Evolutionary conservation across 2,329 filamentous ascomycete genomes (phyloP).

Genomic region (Teratosphaeria destructans): DNA sequence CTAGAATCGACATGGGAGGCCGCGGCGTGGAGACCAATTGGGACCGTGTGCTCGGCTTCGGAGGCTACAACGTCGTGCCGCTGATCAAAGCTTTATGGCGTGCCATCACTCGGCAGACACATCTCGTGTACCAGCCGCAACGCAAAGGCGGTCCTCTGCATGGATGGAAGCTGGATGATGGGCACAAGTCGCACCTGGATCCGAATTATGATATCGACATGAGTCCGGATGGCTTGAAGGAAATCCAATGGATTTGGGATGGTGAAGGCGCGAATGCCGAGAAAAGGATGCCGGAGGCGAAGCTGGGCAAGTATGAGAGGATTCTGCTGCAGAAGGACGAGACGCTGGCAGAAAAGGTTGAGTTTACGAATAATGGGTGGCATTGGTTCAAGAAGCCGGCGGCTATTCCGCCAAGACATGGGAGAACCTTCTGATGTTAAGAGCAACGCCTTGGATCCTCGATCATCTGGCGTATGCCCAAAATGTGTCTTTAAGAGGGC

Average conservation of each 20-base stretch:
- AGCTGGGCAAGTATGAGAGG: constrained; percentile 10
- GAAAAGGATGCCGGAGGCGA: constrained; percentile 16
- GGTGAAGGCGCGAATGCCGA: constrained; percentile 6
- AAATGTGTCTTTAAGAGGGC: no score
- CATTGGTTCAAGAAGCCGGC: constrained; percentile 2
- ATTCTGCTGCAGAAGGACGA: constrained; percentile 8
- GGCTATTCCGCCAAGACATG: constrained; percentile 1
- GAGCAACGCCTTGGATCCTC: background rate
- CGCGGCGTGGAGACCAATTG: constrained; percentile 19
- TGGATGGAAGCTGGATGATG: constrained; percentile 24
- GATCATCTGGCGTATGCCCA: background rate
- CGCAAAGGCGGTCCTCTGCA: constrained; percentile 18
- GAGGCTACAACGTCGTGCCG: constrained; percentile 11
- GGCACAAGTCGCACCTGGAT: constrained; percentile 12
- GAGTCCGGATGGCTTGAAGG: constrained; percentile 9
- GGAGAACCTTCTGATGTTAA: constrained; percentile 4
- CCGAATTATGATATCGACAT: constrained; percentile 16
- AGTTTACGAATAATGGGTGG: constrained; percentile 9
- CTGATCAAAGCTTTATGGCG: constrained; percentile 9
- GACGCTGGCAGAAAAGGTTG: constrained; percentile 6
- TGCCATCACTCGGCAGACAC: constrained; percentile 4
- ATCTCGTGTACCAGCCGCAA: constrained; percentile 14
- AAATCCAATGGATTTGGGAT: constrained; percentile 18
- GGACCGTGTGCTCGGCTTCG: constrained; percentile 9
- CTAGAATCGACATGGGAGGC: constrained; percentile 24